Percentiles rank a stretch among this genome's conserved stretches.
Evolutionary conservation across 129 eudicot species (phyloP).

Genomic region (Centella asiatica): DNA sequence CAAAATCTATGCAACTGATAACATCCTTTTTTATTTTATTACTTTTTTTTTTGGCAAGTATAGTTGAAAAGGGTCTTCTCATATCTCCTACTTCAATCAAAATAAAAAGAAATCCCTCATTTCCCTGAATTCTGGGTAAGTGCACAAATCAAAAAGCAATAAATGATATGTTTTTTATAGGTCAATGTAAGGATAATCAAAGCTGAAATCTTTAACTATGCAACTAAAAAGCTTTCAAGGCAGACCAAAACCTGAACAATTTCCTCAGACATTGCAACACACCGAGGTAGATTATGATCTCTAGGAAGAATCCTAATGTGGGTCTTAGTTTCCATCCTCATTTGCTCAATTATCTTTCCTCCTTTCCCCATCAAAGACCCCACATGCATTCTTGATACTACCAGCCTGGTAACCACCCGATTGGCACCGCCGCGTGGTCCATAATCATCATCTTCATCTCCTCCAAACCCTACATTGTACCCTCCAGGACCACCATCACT

Average conservation of each 20-base stretch:
- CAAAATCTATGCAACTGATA: too few relatives aligned
- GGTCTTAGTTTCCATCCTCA: constrained; percentile 95
- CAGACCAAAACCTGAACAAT: constrained; percentile 79
- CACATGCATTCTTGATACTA: constrained; percentile 91
- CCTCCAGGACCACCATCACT: constrained; percentile 59
- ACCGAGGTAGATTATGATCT: constrained; percentile 79
- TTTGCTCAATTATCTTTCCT: constrained; percentile 96
- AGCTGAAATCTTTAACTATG: neutral
- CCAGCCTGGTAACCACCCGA: constrained; percentile 75
- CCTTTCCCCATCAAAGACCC: constrained; percentile 95
- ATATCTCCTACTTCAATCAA: too few relatives aligned
- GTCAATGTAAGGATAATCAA: too few relatives aligned
- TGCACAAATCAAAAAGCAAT: too few relatives aligned
- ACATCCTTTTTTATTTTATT: too few relatives aligned
- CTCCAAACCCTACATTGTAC: constrained; percentile 28
- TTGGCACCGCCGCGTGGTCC: constrained; percentile 43
- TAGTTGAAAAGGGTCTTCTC: too few relatives aligned
- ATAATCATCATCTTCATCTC: constrained; percentile 38
- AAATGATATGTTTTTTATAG: too few relatives aligned
- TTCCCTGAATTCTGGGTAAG: too few relatives aligned
- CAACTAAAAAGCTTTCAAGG: constrained; percentile 6
- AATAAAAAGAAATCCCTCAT: too few relatives aligned
- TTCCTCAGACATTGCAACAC: constrained; percentile 87
- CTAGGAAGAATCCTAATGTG: constrained; percentile 95
- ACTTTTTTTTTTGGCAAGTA: too few relatives aligned